Evolutionary conservation across 2,329 filamentous ascomycete genomes (phyloP).

Genomic region (Botrytis tulipae): DNA sequence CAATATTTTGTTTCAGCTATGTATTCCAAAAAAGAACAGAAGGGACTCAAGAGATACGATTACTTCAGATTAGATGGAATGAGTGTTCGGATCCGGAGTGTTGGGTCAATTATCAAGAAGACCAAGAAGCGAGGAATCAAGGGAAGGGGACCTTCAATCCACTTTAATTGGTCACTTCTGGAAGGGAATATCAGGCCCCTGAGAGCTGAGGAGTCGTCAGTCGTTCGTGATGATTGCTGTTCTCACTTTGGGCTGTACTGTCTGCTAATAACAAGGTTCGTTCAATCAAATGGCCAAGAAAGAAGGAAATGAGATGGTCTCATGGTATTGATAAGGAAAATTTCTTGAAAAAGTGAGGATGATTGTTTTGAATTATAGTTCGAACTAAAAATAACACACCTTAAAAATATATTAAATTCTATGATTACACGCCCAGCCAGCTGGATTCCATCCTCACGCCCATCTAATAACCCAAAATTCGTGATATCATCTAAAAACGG

Average conservation of each 20-base stretch:
- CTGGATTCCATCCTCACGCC: background rate
- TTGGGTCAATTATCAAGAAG: background rate
- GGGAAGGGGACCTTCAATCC: background rate
- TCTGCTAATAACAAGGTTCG: background rate
- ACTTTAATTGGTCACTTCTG: background rate
- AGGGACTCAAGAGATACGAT: background rate
- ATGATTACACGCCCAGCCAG: background rate
- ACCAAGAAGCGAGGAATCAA: background rate
- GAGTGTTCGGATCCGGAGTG: background rate
- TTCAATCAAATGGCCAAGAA: background rate
- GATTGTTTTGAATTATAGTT: background rate
- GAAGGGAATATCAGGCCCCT: background rate
- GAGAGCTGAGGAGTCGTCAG: no score
- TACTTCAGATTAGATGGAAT: background rate
- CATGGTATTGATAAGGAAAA: background rate
- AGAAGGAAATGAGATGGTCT: background rate
- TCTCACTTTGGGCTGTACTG: background rate
- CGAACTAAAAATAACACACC: background rate
- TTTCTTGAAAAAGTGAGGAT: background rate
- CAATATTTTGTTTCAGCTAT: background rate
- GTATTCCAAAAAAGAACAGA: background rate
- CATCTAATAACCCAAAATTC: background rate
- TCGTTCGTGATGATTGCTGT: background rate
- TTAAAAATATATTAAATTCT: background rate
- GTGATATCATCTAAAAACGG: constrained; percentile 23